Evolutionary conservation across 495 filamentous ascomycete genomes (phyloP).

Genomic region (Neurospora sp.): DNA sequence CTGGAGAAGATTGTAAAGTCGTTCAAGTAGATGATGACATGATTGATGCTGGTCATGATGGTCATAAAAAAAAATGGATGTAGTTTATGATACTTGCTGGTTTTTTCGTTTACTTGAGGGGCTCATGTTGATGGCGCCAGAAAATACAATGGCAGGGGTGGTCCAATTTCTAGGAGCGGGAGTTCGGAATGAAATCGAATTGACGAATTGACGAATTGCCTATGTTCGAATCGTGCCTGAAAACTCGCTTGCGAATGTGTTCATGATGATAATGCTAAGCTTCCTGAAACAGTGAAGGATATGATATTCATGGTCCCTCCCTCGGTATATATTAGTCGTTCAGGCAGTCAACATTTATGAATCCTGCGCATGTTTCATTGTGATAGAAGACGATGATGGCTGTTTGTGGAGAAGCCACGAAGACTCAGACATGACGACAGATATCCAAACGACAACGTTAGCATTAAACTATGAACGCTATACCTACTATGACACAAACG

Average conservation of each 20-base stretch:
- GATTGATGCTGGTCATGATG: not conserved
- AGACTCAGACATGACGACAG: not conserved
- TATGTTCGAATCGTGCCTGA: not conserved
- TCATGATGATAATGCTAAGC: not conserved
- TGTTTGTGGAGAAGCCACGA: not conserved
- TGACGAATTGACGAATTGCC: not conserved
- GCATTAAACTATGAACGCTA: not conserved
- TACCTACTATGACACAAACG: not conserved
- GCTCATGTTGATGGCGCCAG: not conserved
- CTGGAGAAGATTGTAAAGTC: slow-evolving; percentile 68
- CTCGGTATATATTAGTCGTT: not conserved
- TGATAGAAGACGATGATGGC: not conserved
- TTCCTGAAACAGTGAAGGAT: not conserved
- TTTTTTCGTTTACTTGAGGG: not conserved
- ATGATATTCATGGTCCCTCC: not conserved
- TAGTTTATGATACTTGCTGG: not conserved
- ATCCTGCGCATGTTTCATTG: not conserved
- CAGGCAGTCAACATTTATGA: not conserved
- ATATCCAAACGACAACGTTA: not conserved
- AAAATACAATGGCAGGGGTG: not conserved
- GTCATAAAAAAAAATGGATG: not conserved
- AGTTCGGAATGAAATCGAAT: not conserved
- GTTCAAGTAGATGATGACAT: not conserved
- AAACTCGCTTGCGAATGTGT: not conserved
- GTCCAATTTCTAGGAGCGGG: not conserved